Conservation (phyloP, 768 basidiomycete species). For the Coprinopsis strossmayeri region DNA sequence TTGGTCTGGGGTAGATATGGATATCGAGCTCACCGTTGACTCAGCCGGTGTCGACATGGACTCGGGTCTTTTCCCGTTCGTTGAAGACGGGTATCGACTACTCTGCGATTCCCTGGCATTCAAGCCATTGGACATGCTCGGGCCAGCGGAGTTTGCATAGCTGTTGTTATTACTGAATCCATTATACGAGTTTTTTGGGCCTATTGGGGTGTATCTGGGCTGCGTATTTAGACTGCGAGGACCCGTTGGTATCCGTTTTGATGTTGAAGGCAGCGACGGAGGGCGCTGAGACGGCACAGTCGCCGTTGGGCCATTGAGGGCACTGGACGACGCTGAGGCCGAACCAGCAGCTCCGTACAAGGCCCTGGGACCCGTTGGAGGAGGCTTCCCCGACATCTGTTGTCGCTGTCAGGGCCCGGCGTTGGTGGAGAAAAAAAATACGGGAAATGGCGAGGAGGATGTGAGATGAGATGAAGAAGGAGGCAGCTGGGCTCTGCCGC, state of each 20-base stretch:
- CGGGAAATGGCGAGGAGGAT: constrained; percentile 11
- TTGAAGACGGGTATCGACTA: constrained; percentile 28
- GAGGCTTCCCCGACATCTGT: constrained; percentile 71
- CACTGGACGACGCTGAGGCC: constrained; percentile 14
- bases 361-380: constrained; percentile 69
- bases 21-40: constrained; percentile 17
- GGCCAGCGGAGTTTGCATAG: constrained; percentile 10
- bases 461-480: constrained; percentile 11
- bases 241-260: constrained; percentile 50
- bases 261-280: constrained; percentile 12
- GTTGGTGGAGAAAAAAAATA: constrained; percentile 10
- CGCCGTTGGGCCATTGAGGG: constrained; percentile 25
- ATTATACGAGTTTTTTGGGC: constrained; percentile 31
- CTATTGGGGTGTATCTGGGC: constrained; percentile 28
- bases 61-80: constrained; percentile 31
- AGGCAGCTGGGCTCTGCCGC: constrained; percentile 16
- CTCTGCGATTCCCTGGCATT: constrained; percentile 18
- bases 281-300: constrained; percentile 17
- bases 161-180: constrained; percentile 35
- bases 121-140: constrained; percentile 18
- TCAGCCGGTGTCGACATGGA: constrained; percentile 11
- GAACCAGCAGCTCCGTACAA: constrained; percentile 43
- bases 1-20: constrained; percentile 14
- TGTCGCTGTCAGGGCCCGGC: constrained; percentile 10
- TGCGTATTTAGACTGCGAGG: constrained; percentile 43